Evolutionary conservation across 192 early-diverging fungal species (phyloP), one percentile per base, ranked within the genome.

Genomic region (Rhizoclosmatium sp.): DNA sequence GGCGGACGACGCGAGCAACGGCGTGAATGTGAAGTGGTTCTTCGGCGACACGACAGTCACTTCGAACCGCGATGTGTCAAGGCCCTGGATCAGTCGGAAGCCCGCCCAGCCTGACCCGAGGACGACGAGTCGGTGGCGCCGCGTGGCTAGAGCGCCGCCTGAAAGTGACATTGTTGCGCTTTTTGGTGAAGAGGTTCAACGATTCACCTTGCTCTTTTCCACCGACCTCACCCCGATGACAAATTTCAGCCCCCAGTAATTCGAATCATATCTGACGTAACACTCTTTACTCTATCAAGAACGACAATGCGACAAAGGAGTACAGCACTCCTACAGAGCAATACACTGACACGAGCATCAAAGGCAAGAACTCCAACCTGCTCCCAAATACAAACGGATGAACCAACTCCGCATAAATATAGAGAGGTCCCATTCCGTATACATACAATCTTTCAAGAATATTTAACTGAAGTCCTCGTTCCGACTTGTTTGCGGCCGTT

Each of bases 1-100:
- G 12, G 77, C 64, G 5, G 82, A 80, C 9, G 83, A 82, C 3
- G 95, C 94, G 66, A 97, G 85, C 46, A 97, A 80, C 16, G 95
- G 60, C 59, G 94, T 97, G 82, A 95, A 94, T 31, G 93, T 79
- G 81, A 95, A 95, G 82, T 94, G 92, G 79, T 95, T 94, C 84
- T 94, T 89, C 12, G 94, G 95, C 19, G 92, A 94, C 0, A 96
- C 85, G 5, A 94, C 92, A 0, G 92, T 88, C 7, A 94, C 89
- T 67, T 95, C 91, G 73, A 91, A 95, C 41, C 83, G 71, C 31
- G 84, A 67, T 46, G 88, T 92, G 82, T 94, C 86, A 49, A 97
- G 75, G 71, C 89, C 89, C 75, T 89, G 87, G 47, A 95, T 78
- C 21, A 95, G 73, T 58, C 93, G 92, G 72, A 92, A 94, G 4